Base-by-base conservation (phyloP, 768 basidiomycete genomes). In the Suillus placidus region DNA sequence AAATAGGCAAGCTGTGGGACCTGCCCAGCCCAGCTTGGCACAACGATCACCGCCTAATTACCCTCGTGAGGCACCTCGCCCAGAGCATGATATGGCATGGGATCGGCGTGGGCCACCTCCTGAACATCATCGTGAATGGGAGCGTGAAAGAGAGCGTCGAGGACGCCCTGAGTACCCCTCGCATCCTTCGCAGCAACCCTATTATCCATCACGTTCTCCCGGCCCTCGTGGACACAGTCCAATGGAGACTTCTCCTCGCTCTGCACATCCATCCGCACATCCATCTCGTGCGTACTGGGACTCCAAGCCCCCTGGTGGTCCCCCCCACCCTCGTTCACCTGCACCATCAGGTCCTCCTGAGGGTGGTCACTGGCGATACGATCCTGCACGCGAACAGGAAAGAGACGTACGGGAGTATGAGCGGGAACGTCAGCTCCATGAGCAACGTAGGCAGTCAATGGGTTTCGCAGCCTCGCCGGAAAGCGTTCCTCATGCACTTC, bases 1-100 rank as follows among this genome's bases (percentile, higher is more conserved):
- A 4, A 71, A 70, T 35, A 81, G 85, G 55, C 84, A 81, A 64
- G 83, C 79, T 4, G 80, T 84, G 49, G 87, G 84, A 2, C 86
- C 85, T 35, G 86, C 79, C 14, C 87, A 83, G 58, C 80, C 83
- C 1, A 82, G 77, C 68, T 63, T 75, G 61, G 75, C 73, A 20
- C 87, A 88, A n/a, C 83, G 88, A 2, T 91, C 90, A 2, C 88
- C 88, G 23, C 82, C 83, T 23, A 74, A 81, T 1, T 90, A 90
- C 68, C 72, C 83, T 30, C 86, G 84, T 20, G 89, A 90, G 60
- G 71, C 77, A 12, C 55, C 70, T 43, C 85, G 84, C 14, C 76
- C 79, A 16, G 89, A 90, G 20, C 79, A 81, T 14, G 89, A 91
- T 16, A 70, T 77, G 47, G 78, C 76, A 12, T 91, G 89, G 89